phyloP scores from a whole-genome alignment of 1,139 yeast genomes.

The Taphrina pruni region DNA sequence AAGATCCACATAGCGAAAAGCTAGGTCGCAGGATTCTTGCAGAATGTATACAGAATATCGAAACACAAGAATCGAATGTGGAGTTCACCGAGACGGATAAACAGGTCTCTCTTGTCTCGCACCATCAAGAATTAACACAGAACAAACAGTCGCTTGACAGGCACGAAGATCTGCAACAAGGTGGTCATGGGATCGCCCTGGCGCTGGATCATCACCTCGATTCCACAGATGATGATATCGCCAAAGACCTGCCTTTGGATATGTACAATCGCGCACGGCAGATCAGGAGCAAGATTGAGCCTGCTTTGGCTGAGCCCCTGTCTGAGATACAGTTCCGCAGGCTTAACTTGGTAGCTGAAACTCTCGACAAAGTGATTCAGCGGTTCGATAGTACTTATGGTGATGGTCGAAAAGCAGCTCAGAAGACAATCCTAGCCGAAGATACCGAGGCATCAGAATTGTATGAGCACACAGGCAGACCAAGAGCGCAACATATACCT shows the following conservation, averaged over 20 bases:
- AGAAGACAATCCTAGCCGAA: not conserved
- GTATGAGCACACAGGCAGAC: conserved; percentile 31
- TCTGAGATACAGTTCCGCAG: conserved; percentile 28
- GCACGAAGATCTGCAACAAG: conserved; percentile 20
- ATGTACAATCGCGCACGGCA: conserved; percentile 34
- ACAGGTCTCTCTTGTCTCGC: not conserved
- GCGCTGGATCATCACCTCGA: conserved; percentile 35
- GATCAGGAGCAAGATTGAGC: conserved; percentile 33
- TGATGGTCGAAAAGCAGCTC: not conserved
- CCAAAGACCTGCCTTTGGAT: conserved; percentile 24
- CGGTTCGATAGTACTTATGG: conserved; percentile 32
- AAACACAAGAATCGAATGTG: conserved; percentile 10
- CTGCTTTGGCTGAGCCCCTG: conserved; percentile 21
- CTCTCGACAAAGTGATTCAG: conserved; percentile 26
- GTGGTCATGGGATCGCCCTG: conserved; percentile 33
- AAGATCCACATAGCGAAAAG: conserved; percentile 20
- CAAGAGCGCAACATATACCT: conserved; percentile 17
- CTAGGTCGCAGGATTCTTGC: conserved; percentile 21
- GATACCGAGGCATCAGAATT: not conserved
- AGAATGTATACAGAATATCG: conserved; percentile 33
- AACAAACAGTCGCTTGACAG: conserved; percentile 2
- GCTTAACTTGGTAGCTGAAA: conserved; percentile 24
- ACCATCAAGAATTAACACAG: not conserved
- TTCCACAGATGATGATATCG: conserved; percentile 4
- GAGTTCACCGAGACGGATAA: conserved; percentile 10